Base-by-base conservation (phyloP, 169 alveolate species). In the Plasmodium inui region DNA sequence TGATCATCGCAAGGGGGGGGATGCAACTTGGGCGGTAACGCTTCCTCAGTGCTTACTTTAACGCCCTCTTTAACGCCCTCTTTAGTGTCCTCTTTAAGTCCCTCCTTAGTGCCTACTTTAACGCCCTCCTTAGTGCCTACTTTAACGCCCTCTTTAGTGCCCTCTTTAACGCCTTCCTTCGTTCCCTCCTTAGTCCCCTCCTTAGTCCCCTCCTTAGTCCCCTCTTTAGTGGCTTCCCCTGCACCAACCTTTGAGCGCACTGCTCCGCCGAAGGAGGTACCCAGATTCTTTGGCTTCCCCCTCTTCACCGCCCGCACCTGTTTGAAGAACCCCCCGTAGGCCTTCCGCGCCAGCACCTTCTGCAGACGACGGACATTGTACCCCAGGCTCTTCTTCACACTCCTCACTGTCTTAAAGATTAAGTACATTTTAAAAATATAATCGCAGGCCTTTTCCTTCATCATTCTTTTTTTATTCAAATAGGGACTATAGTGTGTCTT, bases 371-470 rank as follows among this genome's bases (percentile, higher is more conserved):
- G 37, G n/a, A 88, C 37, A 30, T 88, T 88, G 73, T 88, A 88
- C 3, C 83, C 37, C 22, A 88, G 72, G 10, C 70, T 57, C 67
- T n/a, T 46, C 41, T 79, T 88, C 32, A 88, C 39, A 39, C 50
- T 67, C 8, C 14, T 79, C 32, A 88, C 50, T 0, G 94, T 88
- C 50, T 80, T 88, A 9, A 67, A 80, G 1, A 88, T 57, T 26
- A 88, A 88, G 22, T 79, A 88, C 14, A 76, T 22, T 30, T 88
- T 88, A 79, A 61, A 73, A n/a, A 88, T 88, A 88, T 88, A 88
- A 37, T 88, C 83, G 71, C 94, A 88, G n/a, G 53, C 78, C 55
- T 61, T 88, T 17, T 39, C 73, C 70, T 88, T 88, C 94, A 88
- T 88, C 19, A 9, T 41, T 88, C 67, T 88, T 79, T 88, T 88